These are phyloP conservation scores for Debaryomyces castellii DNA, from an alignment of 805 yeast genomes.

Conservation along the genomic window DNA sequence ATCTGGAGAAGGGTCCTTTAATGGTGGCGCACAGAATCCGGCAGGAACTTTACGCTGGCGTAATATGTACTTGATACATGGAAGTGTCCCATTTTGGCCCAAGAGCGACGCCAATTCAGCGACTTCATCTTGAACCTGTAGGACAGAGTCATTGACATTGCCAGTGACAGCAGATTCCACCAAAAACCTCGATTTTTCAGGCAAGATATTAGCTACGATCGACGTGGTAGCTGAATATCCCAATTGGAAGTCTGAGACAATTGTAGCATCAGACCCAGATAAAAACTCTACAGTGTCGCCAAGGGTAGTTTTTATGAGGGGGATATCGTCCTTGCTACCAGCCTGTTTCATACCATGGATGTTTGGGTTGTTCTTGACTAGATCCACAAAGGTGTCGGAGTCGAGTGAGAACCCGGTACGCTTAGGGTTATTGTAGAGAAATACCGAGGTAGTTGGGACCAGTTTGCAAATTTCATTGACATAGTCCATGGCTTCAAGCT, in stretches of 20 bases:
- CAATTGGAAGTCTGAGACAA: background rate
- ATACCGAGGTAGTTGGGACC: background rate
- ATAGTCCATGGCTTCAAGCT: background rate
- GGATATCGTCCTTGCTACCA: background rate
- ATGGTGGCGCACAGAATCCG: conserved; percentile 1
- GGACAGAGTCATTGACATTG: background rate
- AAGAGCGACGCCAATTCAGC: background rate
- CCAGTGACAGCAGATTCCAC: background rate
- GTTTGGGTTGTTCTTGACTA: conserved; percentile 1
- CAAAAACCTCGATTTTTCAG: background rate
- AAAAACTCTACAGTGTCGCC: background rate
- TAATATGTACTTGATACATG: conserved; percentile 1
- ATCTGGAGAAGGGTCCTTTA: conserved; percentile 1
- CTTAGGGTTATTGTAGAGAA: conserved; percentile 3
- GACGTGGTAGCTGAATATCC: conserved; percentile 1
- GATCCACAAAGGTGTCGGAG: background rate
- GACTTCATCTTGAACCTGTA: background rate
- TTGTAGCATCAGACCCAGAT: conserved; percentile 1
- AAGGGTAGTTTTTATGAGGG: background rate
- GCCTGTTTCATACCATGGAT: conserved; percentile 1
- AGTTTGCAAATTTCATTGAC: background rate
- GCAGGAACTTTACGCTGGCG: background rate
- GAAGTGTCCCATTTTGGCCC: background rate
- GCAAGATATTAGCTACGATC: background rate
- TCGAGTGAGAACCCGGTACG: background rate